Conservation (phyloP, 2,329 filamentous ascomycete genomes). For the Exophiala mesophila region DNA sequence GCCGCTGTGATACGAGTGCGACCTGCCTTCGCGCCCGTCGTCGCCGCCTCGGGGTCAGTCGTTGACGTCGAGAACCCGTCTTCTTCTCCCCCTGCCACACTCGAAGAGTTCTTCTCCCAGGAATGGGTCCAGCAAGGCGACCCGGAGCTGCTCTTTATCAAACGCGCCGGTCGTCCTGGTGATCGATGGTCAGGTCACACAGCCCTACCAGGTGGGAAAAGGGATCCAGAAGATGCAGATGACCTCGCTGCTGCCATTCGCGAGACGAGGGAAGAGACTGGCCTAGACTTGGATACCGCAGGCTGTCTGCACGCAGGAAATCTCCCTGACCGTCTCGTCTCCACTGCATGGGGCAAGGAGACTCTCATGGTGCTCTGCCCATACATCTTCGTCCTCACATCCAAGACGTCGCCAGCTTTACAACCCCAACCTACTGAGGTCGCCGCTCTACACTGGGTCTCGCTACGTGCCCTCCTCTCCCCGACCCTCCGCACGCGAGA, state of each 20-base stretch:
- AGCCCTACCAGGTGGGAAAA: slow-evolving; percentile 62
- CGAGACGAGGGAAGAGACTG: slow-evolving; percentile 64
- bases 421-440: slow-evolving; percentile 65
- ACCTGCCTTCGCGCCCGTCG: slow-evolving; percentile 53
- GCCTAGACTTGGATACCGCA: slow-evolving; percentile 51
- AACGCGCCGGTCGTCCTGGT: slow-evolving; percentile 58
- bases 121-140: slow-evolving; percentile 62
- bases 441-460: slow-evolving; percentile 65
- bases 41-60: slow-evolving; percentile 30
- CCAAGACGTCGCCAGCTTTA: slow-evolving; percentile 51
- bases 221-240: slow-evolving; percentile 59
- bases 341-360: slow-evolving; percentile 61
- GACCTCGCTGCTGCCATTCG: slow-evolving; percentile 59
- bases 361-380: slow-evolving; percentile 66
- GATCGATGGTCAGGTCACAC: slow-evolving; percentile 68
- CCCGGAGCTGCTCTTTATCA: slow-evolving; percentile 67
- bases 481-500: slow-evolving; percentile 57
- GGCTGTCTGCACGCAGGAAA: slow-evolving; percentile 53
- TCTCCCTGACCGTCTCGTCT: slow-evolving; percentile 61
- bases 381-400: slow-evolving; percentile 60
- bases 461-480: slow-evolving; percentile 57
- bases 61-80: slow-evolving; percentile 18
- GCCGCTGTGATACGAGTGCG: slow-evolving; percentile 60
- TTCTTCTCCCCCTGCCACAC: slow-evolving; percentile 25
- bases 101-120: slow-evolving; percentile 58